A percentile compares a stretch with the other conserved stretches of the same genome.
These are phyloP conservation scores for Aspergillus spinulosporus DNA, from an alignment of 2,329 filamentous ascomycete genomes.

Conservation along the genomic window DNA sequence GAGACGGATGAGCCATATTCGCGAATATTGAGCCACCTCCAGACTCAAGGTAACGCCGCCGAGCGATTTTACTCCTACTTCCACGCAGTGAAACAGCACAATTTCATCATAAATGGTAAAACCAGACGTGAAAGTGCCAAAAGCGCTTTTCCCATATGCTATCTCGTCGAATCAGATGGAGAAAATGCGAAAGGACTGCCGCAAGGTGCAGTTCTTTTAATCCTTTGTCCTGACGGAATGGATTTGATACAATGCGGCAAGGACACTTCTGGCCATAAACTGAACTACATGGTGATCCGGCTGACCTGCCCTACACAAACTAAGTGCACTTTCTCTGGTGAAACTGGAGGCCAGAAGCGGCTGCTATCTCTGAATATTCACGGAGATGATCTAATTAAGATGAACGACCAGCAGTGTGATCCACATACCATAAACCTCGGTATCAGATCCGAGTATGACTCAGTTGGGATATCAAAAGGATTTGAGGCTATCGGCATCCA, in stretches of 20 bases:
- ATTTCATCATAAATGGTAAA: not conserved
- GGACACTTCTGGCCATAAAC: conserved; percentile 2
- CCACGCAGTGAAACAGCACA: not conserved
- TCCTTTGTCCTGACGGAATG: not conserved
- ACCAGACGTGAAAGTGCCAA: not conserved
- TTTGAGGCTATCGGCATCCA: conserved; percentile 5
- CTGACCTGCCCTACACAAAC: not conserved
- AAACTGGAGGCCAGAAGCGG: not conserved
- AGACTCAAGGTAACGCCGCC: conserved; percentile 1
- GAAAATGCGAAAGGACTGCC: not conserved
- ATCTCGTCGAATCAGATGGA: conserved; percentile 13
- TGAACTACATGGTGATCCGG: conserved; percentile 15
- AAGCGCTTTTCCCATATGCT: conserved; percentile 7
- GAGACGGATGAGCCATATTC: conserved; percentile 8
- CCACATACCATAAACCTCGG: conserved; percentile 5
- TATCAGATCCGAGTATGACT: conserved; percentile 14
- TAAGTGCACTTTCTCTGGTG: not conserved
- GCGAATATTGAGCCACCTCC: not conserved
- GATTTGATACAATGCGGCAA: conserved; percentile 15
- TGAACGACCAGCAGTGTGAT: conserved; percentile 14
- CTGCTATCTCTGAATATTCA: conserved; percentile 9
- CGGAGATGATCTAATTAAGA: conserved; percentile 1
- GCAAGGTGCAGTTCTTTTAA: conserved; percentile 13
- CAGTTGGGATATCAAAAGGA: conserved; percentile 10
- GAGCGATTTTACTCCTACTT: conserved; percentile 15